These are phyloP conservation scores for Phytophthora pistaciae DNA, from an alignment of 352 stramenopile species.

Conservation along the genomic window DNA sequence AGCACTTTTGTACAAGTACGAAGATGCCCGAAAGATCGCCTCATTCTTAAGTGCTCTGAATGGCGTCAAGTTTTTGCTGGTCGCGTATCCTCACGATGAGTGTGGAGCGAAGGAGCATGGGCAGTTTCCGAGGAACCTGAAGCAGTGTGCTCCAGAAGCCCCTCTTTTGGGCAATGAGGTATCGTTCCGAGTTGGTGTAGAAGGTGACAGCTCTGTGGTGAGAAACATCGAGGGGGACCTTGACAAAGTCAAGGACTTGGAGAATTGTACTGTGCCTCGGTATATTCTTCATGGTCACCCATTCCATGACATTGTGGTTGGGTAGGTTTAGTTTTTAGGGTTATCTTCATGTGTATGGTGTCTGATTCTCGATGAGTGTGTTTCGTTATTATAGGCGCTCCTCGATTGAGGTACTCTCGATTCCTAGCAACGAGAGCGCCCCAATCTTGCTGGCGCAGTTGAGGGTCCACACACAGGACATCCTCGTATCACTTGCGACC, in stretches of 20 bases:
- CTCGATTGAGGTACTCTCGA: constrained; percentile 24
- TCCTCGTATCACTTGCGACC: constrained; percentile 41
- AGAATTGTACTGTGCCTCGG: constrained; percentile 61
- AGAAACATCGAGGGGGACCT: constrained; percentile 40
- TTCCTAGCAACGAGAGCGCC: constrained; percentile 5
- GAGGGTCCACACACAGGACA: constrained; percentile 51
- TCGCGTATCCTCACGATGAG: constrained; percentile 37
- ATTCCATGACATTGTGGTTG: constrained; percentile 51
- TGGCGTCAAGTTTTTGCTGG: constrained; percentile 69
- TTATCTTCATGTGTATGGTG: not conserved
- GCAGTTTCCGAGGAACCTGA: constrained; percentile 57
- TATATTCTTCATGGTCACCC: constrained; percentile 50
- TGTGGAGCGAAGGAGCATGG: constrained; percentile 15
- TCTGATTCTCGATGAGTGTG: not conserved
- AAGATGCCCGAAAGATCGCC: constrained; percentile 54
- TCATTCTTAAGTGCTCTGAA: constrained; percentile 79
- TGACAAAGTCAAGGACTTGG: constrained; percentile 59
- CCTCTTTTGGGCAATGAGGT: constrained; percentile 41
- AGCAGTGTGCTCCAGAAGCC: constrained; percentile 60
- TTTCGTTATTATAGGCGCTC: constrained; percentile 22
- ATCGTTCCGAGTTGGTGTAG: constrained; percentile 12
- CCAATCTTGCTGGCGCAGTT: constrained; percentile 40
- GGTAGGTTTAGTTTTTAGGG: constrained; percentile 37
- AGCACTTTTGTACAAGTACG: constrained; percentile 77
- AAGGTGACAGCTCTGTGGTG: constrained; percentile 42